Conservation (phyloP, 306 rosid genomes). For the Quercus alba region DNA sequence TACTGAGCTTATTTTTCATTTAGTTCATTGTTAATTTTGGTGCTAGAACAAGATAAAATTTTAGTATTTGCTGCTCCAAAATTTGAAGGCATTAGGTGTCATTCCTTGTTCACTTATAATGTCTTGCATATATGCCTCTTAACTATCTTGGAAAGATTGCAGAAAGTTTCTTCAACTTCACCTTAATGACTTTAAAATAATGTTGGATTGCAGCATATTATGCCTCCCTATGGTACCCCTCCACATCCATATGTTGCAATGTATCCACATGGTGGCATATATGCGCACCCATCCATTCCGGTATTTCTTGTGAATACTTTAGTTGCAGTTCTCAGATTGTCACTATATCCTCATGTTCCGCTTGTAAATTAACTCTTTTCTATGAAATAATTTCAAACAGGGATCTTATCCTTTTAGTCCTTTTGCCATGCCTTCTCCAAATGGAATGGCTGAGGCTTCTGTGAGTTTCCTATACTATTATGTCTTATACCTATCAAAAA, state of each 20-base stretch:
- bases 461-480: conserved; percentile 50
- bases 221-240: conserved; percentile 98
- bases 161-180: neutral
- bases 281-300: conserved; percentile 98
- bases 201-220: conserved; percentile 73
- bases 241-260: conserved; percentile 98
- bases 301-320: conserved; percentile 45
- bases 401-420: conserved; percentile 98
- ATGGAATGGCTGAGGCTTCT: conserved; percentile 86
- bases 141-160: neutral
- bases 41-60: neutral
- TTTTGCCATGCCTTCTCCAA: conserved; percentile 89
- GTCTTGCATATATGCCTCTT: neutral
- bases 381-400: conserved; percentile 41
- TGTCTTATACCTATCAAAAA: neutral
- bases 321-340: conserved; percentile 21
- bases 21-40: neutral
- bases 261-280: conserved; percentile 99
- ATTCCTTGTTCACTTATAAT: neutral
- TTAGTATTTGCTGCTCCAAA: neutral
- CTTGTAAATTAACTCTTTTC: conserved; percentile 10
- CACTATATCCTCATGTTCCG: conserved; percentile 18
- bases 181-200: neutral
- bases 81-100: neutral
- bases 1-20: neutral